These are phyloP conservation scores for Penicillium griseofulvum DNA, from an alignment of 2,329 filamentous ascomycete genomes.

Conservation along the genomic window DNA sequence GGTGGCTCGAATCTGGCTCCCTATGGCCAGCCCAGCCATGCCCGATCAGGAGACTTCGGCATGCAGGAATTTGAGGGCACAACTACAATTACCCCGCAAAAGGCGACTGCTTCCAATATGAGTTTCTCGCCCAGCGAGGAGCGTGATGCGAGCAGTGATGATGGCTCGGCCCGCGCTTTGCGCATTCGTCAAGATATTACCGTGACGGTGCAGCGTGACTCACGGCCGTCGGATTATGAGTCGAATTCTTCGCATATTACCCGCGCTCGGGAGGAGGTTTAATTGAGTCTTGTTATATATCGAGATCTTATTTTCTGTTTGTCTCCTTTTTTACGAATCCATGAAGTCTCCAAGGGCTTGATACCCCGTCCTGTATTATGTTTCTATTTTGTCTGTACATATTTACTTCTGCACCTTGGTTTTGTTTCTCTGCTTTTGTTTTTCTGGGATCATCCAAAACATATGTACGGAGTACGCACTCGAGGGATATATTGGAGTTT, in stretches of 20 bases:
- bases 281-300: neutral
- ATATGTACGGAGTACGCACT: neutral
- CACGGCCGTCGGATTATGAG: constrained; percentile 15
- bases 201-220: constrained; percentile 28
- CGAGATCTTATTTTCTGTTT: neutral
- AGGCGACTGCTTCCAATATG: constrained; percentile 27
- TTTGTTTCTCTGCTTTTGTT: neutral
- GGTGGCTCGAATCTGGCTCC: constrained; percentile 25
- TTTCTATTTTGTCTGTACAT: constrained; percentile 12
- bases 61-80: constrained; percentile 32
- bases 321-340: constrained; percentile 6
- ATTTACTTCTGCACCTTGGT: constrained; percentile 5
- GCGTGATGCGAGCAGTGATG: constrained; percentile 33
- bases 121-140: constrained; percentile 29
- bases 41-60: constrained; percentile 29
- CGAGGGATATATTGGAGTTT: neutral
- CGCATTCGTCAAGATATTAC: constrained; percentile 43
- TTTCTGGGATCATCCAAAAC: neutral
- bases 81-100: constrained; percentile 27
- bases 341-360: constrained; percentile 15
- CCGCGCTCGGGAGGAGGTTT: constrained; percentile 17
- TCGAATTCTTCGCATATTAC: constrained; percentile 8
- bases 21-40: constrained; percentile 30
- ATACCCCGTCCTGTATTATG: constrained; percentile 15
- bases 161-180: constrained; percentile 37